A percentile compares a stretch with the other conserved stretches of the same genome.
Evolutionary conservation across 768 basidiomycete genomes (phyloP).

Genomic region (Phaeotremella fagi): DNA sequence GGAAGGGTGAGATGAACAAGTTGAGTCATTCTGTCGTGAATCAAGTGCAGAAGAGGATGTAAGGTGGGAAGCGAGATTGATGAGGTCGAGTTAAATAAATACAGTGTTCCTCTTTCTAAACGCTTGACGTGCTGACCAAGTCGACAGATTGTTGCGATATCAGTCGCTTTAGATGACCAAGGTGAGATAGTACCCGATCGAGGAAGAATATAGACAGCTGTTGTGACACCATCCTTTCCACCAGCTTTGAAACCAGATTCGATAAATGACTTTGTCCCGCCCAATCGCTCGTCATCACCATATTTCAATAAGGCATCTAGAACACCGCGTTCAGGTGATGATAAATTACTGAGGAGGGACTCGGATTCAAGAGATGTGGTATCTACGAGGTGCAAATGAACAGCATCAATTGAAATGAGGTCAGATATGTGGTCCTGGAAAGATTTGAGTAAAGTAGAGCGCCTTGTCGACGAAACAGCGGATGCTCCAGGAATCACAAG

Average conservation of each 20-base stretch:
- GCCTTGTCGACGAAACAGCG: slow-evolving; percentile 65
- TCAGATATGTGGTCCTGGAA: slow-evolving; percentile 57
- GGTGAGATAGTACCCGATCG: slow-evolving; percentile 89
- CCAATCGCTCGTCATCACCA: slow-evolving; percentile 61
- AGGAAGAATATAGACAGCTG: slow-evolving; percentile 70
- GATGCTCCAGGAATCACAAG: slow-evolving; percentile 74
- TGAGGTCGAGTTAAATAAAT: slow-evolving; percentile 53
- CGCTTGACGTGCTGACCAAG: slow-evolving; percentile 68
- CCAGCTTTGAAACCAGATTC: slow-evolving; percentile 48
- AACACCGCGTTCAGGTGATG: slow-evolving; percentile 54
- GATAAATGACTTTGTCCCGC: slow-evolving; percentile 34
- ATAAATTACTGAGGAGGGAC: slow-evolving; percentile 52
- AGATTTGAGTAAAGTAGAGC: slow-evolving; percentile 59
- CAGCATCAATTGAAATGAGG: slow-evolving; percentile 68
- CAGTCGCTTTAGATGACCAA: slow-evolving; percentile 98
- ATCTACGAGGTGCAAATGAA: slow-evolving; percentile 82
- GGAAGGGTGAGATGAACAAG: slow-evolving; percentile 61
- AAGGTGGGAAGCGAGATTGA: slow-evolving; percentile 55
- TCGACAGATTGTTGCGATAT: slow-evolving; percentile 83
- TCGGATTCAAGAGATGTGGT: slow-evolving; percentile 54
- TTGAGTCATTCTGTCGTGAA: slow-evolving; percentile 98
- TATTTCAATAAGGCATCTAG: slow-evolving; percentile 74
- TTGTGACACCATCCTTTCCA: slow-evolving; percentile 34
- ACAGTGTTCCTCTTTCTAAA: slow-evolving; percentile 78
- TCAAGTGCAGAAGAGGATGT: slow-evolving; percentile 59